phyloP scores from a whole-genome alignment of 1,284 basidiomycete species.

The Sphagnurus paluster region DNA sequence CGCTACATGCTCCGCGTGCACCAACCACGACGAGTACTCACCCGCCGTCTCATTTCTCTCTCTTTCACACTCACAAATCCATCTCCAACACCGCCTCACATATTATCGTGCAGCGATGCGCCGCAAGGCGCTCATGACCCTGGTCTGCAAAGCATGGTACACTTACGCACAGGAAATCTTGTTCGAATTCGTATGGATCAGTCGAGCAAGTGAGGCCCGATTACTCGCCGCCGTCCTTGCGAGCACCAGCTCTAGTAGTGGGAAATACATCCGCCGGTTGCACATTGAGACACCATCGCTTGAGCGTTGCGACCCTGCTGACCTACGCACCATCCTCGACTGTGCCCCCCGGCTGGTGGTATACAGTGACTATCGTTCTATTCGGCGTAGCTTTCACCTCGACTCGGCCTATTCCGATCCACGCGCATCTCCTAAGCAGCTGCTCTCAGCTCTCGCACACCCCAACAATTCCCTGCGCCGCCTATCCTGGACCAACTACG shows the following conservation, averaged over 20 bases:
- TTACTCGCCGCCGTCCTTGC: conserved; percentile 35
- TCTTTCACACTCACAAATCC: conserved; percentile 37
- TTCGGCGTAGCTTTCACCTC: conserved; percentile 51
- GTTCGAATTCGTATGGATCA: conserved; percentile 72
- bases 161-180: conserved; percentile 51
- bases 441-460: conserved; percentile 58
- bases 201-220: conserved; percentile 55
- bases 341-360: conserved; percentile 57
- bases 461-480: conserved; percentile 52
- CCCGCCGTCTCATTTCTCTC: conserved; percentile 49
- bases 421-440: conserved; percentile 48
- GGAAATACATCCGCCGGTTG: conserved; percentile 58
- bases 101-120: conserved; percentile 49
- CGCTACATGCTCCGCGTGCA: conserved; percentile 29
- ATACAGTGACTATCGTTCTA: conserved; percentile 62
- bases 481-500: conserved; percentile 71
- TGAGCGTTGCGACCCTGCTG: conserved; percentile 63
- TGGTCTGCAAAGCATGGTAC: conserved; percentile 59
- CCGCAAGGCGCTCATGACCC: conserved; percentile 48
- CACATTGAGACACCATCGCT: conserved; percentile 70
- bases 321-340: conserved; percentile 65
- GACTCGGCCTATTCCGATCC: conserved; percentile 45
- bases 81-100: conserved; percentile 36
- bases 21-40: conserved; percentile 31
- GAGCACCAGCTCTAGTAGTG: conserved; percentile 31